Evolutionary conservation across 2,329 filamentous ascomycete species (phyloP).

Genomic region (Fulvia fulva): DNA sequence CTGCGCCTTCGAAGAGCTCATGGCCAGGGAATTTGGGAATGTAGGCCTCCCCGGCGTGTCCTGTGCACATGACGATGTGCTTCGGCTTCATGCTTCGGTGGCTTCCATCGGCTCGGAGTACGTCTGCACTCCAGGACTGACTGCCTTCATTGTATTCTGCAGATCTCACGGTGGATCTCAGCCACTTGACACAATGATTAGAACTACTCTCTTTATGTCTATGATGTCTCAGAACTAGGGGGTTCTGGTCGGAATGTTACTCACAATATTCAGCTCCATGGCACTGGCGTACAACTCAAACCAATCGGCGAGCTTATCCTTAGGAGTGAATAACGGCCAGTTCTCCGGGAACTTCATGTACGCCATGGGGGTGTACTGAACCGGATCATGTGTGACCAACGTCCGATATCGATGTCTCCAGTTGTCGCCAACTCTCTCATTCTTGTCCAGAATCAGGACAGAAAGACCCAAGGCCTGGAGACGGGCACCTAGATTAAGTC

Average conservation of each 20-base stretch:
- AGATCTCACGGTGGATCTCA: conserved; percentile 46
- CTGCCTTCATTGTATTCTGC: conserved; percentile 46
- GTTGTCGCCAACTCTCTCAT: conserved; percentile 46
- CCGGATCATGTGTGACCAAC: conserved; percentile 64
- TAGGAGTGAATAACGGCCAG: conserved; percentile 68
- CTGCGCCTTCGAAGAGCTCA: conserved; percentile 54
- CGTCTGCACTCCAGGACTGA: conserved; percentile 53
- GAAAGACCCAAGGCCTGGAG: conserved; percentile 40
- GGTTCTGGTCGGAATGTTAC: neutral
- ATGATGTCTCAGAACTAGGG: no score
- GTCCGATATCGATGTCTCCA: conserved; percentile 48
- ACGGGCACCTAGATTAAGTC: conserved; percentile 36
- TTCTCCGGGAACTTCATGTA: conserved; percentile 49
- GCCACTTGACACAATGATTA: no score
- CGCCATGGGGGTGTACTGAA: conserved; percentile 58
- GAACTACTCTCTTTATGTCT: no score
- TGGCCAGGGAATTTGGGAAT: conserved; percentile 47
- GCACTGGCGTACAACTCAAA: conserved; percentile 62
- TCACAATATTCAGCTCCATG: conserved; percentile 67
- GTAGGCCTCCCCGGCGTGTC: conserved; percentile 34
- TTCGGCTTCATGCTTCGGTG: conserved; percentile 52
- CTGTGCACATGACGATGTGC: conserved; percentile 65
- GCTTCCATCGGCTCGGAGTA: conserved; percentile 37
- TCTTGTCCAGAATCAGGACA: conserved; percentile 44
- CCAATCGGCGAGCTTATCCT: conserved; percentile 60